Percentiles rank a stretch among this genome's conserved stretches.
Evolutionary conservation across 768 basidiomycete genomes (phyloP).

Genomic region (Heimioporus sp.): DNA sequence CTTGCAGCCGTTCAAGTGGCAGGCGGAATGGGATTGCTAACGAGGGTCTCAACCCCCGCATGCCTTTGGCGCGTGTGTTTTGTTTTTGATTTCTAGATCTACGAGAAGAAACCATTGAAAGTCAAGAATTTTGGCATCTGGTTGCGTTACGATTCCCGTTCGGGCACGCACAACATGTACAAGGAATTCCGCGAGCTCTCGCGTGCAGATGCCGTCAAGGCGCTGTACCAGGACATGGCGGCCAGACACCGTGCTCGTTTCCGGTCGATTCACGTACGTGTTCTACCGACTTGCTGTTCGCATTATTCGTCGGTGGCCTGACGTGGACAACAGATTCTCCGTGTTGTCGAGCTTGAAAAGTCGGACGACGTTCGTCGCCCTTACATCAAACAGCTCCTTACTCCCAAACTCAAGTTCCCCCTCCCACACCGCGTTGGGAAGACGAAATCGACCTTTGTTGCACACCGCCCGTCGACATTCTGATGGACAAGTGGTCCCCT

Average conservation of each 20-base stretch:
- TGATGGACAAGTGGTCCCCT: constrained; percentile 21
- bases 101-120: constrained; percentile 96
- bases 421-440: constrained; percentile 87
- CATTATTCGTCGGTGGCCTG: neutral
- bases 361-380: constrained; percentile 88
- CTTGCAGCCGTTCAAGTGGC: constrained; percentile 81
- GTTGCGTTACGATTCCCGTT: constrained; percentile 99
- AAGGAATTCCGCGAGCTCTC: constrained; percentile 97
- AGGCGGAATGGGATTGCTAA: constrained; percentile 74
- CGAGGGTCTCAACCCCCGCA: constrained; percentile 18
- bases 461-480: constrained; percentile 76
- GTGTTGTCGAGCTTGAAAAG: constrained; percentile 95
- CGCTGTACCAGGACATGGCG: constrained; percentile 99
- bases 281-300: neutral
- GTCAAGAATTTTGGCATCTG: constrained; percentile 99
- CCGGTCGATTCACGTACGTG: constrained; percentile 91
- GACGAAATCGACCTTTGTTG: constrained; percentile 76
- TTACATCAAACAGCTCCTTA: constrained; percentile 95
- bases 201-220: constrained; percentile 93
- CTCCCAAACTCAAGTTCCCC: constrained; percentile 93
- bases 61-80: constrained; percentile 14
- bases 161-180: constrained; percentile 99
- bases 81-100: constrained; percentile 61
- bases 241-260: constrained; percentile 98
- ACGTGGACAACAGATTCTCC: constrained; percentile 72